Percentiles rank a stretch among this genome's conserved stretches.
These are phyloP conservation scores for Emmonsia crescens DNA, from an alignment of 2,329 filamentous ascomycete genomes.

Conservation along the genomic window DNA sequence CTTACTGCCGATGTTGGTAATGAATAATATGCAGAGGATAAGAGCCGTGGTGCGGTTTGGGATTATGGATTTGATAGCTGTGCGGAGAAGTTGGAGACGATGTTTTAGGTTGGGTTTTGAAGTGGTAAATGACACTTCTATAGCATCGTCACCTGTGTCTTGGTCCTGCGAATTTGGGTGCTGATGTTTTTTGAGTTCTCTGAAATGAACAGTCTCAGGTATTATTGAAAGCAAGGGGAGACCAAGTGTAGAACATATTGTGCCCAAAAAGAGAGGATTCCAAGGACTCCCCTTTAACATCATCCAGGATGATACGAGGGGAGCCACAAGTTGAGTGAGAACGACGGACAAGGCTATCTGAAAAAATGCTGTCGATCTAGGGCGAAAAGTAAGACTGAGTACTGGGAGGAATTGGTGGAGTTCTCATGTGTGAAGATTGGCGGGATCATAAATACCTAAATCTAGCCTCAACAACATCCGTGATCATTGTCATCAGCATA, in stretches of 20 bases:
- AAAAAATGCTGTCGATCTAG: constrained; percentile 32
- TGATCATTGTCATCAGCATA: constrained; percentile 41
- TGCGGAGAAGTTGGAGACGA: background rate
- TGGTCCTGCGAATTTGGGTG: background rate
- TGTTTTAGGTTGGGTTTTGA: background rate
- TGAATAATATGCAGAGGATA: constrained; percentile 37
- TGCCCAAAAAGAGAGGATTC: constrained; percentile 30
- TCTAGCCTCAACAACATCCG: constrained; percentile 39
- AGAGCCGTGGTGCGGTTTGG: constrained; percentile 32
- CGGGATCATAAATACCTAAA: constrained; percentile 25
- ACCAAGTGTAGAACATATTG: constrained; percentile 23
- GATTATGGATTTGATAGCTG: constrained; percentile 24
- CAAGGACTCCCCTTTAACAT: constrained; percentile 31
- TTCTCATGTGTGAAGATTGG: background rate
- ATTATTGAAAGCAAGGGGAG: constrained; percentile 24
- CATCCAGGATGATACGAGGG: constrained; percentile 29
- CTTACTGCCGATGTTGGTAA: constrained; percentile 39
- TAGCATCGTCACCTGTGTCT: background rate
- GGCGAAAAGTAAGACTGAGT: background rate
- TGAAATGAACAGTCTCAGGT: constrained; percentile 30
- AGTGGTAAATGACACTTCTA: background rate
- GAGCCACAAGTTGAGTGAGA: constrained; percentile 30
- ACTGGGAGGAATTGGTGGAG: background rate
- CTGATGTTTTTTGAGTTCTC: constrained; percentile 1
- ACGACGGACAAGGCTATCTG: constrained; percentile 30